Evolutionary conservation across 1,284 basidiomycete species (phyloP), one percentile per base, ranked within the genome.

Genomic region (Tylopilus sp.): DNA sequence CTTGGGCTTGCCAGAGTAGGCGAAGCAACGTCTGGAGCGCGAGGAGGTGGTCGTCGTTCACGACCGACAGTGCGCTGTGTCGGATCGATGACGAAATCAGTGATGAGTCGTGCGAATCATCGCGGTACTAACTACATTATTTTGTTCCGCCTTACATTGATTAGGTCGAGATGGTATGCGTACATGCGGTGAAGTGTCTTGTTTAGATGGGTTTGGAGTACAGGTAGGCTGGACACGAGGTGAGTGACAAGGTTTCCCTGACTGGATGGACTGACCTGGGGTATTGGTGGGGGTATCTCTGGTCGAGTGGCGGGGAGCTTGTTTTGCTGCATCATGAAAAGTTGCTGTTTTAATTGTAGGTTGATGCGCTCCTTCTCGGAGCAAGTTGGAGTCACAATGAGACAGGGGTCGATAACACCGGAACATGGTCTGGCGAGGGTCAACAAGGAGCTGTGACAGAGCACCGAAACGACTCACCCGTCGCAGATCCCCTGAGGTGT

Each of bases 401-500:
- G 32, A 52, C 52, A 50, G 52, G 60, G 54, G 40, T 43, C 36
- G 36, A 36, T 22, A 11, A n/a, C 13, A 1, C 9, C 24, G 5
- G 46, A n/a, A 45, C 44, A 56, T 33, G 49, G 48, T 44, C 63
- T 68, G 25, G 9, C 9, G 22, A 26, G n/a, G 45, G 11, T 64
- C 25, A 35, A 26, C 20, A 15, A 8, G 13, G 3, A 25, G 8
- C 29, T 7, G 29, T 22, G 8, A 8, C 17, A 33, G 7, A 9
- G 11, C 5, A 26, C 22, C 2, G 1, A n/a, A 7, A 22, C 1
- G 11, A 1, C 60, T 57, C 53, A 53, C 66, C 25, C 1, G 31
- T 4, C 44, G 54, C 42, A 53, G 4, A 32, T 25, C n/a, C 19
- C 52, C 14, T 24, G 31, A 2, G 14, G 39, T 43, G 11, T 4